Evolutionary conservation across 2,329 filamentous ascomycete species (phyloP).

Genomic region (Colletotrichum orbiculare): DNA sequence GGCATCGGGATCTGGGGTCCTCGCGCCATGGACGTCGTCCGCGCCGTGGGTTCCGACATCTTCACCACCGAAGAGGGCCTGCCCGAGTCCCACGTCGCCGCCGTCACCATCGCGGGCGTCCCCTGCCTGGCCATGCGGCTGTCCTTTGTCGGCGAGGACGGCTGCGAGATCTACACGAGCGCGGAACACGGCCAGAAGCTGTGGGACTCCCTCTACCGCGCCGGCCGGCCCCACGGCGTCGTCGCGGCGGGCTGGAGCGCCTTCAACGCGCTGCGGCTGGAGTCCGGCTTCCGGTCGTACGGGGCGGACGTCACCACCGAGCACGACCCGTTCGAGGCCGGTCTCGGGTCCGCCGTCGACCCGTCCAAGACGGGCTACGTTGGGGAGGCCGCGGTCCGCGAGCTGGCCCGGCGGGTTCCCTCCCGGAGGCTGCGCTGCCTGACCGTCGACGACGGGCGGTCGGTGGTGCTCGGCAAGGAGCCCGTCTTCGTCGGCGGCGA

Average conservation of each 20-base stretch:
- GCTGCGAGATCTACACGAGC: constrained; percentile 72
- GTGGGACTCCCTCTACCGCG: constrained; percentile 68
- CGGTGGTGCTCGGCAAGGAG: constrained; percentile 70
- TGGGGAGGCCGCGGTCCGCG: constrained; percentile 61
- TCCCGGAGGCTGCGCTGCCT: constrained; percentile 58
- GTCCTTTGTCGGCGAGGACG: constrained; percentile 70
- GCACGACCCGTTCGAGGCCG: constrained; percentile 70
- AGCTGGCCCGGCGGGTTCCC: constrained; percentile 47
- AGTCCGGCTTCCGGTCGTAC: constrained; percentile 68
- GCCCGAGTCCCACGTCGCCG: constrained; percentile 62
- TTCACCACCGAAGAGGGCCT: constrained; percentile 55
- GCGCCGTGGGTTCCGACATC: constrained; percentile 56
- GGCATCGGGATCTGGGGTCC: constrained; percentile 73
- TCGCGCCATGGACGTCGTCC: constrained; percentile 62
- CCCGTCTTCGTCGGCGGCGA: constrained; percentile 63
- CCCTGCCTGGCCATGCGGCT: constrained; percentile 66
- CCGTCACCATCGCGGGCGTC: constrained; percentile 61
- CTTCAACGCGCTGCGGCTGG: constrained; percentile 68
- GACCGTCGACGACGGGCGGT: constrained; percentile 65
- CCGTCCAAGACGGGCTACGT: constrained; percentile 60
- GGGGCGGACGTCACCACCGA: constrained; percentile 70
- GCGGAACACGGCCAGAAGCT: constrained; percentile 67
- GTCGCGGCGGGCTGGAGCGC: constrained; percentile 68
- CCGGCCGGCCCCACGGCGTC: constrained; percentile 65
- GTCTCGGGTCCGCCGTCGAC: constrained; percentile 62